Percentiles rank a stretch among this genome's conserved stretches.
Evolutionary conservation across 257 asterid genomes (phyloP).

Genomic region (Fraxinus americana): DNA sequence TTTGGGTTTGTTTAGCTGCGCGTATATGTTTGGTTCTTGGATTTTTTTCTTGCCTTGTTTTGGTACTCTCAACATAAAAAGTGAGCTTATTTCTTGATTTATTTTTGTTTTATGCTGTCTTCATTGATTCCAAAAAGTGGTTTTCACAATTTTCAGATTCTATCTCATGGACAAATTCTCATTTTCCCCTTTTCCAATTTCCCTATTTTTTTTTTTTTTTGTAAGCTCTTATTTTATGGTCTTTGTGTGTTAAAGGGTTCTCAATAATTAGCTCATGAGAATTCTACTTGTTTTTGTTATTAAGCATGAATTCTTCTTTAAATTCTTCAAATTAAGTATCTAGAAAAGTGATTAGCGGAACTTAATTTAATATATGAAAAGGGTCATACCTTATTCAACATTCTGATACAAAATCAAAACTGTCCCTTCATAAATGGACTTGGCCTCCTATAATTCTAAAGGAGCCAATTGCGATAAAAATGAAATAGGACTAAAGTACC

Average conservation of each 20-base stretch:
- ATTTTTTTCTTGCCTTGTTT: neutral
- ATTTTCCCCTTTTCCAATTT: neutral
- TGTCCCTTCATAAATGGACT: too few relatives aligned
- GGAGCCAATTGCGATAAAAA: too few relatives aligned
- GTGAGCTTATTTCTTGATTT: slow-evolving; percentile 32
- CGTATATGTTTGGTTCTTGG: neutral
- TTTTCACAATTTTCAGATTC: slow-evolving; percentile 13
- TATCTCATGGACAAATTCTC: neutral
- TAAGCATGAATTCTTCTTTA: neutral
- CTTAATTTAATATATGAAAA: neutral
- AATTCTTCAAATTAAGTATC: neutral
- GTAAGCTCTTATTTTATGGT: too few relatives aligned
- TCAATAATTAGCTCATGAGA: slow-evolving; percentile 16
- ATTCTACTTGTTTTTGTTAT: neutral
- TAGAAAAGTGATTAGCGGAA: neutral
- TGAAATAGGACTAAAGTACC: too few relatives aligned
- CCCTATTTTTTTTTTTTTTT: neutral
- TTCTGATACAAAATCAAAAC: too few relatives aligned
- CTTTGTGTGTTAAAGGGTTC: neutral
- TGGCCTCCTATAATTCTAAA: too few relatives aligned
- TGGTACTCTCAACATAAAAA: slow-evolving; percentile 12
- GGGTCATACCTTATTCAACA: too few relatives aligned
- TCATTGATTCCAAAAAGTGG: neutral
- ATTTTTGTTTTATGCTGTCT: slow-evolving; percentile 27
- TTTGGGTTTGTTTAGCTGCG: slow-evolving; percentile 3